Percentiles rank a stretch among this genome's conserved stretches.
phyloP scores from a whole-genome alignment of 805 yeast genomes.

The Saccharomycopsis sp. region DNA sequence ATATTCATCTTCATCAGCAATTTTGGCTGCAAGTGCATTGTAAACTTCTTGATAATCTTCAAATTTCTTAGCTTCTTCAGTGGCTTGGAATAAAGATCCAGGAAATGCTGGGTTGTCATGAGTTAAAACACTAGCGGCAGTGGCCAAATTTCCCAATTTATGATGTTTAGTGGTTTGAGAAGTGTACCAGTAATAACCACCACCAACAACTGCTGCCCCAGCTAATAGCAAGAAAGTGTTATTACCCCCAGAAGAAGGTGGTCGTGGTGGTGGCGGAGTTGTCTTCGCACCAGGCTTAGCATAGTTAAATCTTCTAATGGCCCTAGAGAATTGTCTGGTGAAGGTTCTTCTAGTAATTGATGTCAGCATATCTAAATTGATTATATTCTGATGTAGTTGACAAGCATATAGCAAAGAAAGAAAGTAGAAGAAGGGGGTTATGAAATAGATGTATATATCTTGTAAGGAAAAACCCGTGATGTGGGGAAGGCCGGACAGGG shows the following conservation, averaged over 20 bases:
- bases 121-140: constrained; percentile 10
- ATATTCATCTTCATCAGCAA: constrained; percentile 45
- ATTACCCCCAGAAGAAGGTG: not conserved
- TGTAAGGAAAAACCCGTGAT: too few species aligned
- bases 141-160: constrained; percentile 5
- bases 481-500: not conserved
- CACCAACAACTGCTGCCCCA: constrained; percentile 2
- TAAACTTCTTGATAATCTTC: constrained; percentile 61
- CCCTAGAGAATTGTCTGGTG: not conserved
- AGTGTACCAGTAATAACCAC: constrained; percentile 1
- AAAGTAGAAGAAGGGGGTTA: not conserved
- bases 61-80: constrained; percentile 17
- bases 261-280: not conserved
- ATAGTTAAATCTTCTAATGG: not conserved
- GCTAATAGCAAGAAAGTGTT: not conserved
- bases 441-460: not conserved
- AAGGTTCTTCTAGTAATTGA: not conserved
- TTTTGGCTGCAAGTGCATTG: constrained; percentile 61
- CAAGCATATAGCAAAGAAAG: not conserved
- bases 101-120: not conserved
- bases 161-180: not conserved
- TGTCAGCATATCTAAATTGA: not conserved
- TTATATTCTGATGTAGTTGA: too few species aligned
- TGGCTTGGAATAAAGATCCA: constrained; percentile 1
- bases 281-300: too few species aligned